A percentile compares a stretch with the other conserved stretches of the same genome.
Conservation (phyloP, 2,329 filamentous ascomycete genomes). For the Myriosclerotinia scirpicola region DNA sequence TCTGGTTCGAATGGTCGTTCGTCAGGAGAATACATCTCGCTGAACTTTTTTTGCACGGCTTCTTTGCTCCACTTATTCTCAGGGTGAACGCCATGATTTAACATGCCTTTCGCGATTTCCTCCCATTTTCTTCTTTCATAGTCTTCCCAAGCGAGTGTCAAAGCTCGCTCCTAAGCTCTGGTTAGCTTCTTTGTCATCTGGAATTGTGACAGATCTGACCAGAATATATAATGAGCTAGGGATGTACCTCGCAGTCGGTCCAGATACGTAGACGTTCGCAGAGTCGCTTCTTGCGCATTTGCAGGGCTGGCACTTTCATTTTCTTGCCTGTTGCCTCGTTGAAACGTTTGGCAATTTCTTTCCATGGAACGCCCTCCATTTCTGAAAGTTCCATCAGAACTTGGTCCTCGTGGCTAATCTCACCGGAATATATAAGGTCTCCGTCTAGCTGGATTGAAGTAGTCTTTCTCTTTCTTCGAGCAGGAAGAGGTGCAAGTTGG, state of each 20-base stretch:
- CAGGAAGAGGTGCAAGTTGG: background rate
- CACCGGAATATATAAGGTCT: constrained; percentile 23
- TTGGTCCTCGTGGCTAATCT: constrained; percentile 39
- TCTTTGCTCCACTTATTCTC: constrained; percentile 40
- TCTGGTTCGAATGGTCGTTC: background rate
- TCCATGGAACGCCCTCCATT: constrained; percentile 41
- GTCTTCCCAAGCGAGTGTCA: constrained; percentile 39
- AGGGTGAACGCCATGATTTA: constrained; percentile 37
- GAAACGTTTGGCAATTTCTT: constrained; percentile 39
- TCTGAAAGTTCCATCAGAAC: constrained; percentile 41
- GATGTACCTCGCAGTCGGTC: constrained; percentile 32
- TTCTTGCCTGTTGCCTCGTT: constrained; percentile 37
- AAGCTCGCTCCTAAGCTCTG: constrained; percentile 36
- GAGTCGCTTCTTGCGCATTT: constrained; percentile 43
- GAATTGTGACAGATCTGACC: constrained; percentile 24
- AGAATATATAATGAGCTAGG: constrained; percentile 22
- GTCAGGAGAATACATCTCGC: constrained; percentile 34
- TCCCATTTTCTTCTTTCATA: constrained; percentile 41
- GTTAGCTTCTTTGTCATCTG: constrained; percentile 20
- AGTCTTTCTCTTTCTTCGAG: constrained; percentile 35
- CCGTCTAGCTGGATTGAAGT: constrained; percentile 25
- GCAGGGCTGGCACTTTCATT: constrained; percentile 41
- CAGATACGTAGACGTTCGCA: constrained; percentile 40
- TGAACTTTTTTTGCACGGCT: constrained; percentile 41
- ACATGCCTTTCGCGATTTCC: constrained; percentile 39